Evolutionary conservation across 495 filamentous ascomycete species (phyloP).

Genomic region (Penicillium egyptiacum): DNA sequence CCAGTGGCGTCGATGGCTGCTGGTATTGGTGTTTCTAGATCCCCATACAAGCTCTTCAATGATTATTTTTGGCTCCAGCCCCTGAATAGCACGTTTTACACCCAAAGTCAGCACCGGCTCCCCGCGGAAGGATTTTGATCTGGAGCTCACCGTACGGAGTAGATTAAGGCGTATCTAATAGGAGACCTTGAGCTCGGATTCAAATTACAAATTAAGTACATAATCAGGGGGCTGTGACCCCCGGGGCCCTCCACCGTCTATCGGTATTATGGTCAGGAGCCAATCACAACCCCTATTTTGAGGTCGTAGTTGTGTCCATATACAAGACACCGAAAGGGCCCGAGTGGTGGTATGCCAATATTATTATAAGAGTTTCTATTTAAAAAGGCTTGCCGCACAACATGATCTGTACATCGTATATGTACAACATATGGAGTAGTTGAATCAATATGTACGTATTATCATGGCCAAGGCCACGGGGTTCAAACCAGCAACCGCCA

Average conservation of each 20-base stretch:
- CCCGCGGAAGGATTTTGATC: not conserved
- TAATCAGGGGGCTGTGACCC: not conserved
- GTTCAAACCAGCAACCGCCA: not conserved
- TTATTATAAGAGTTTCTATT: not conserved
- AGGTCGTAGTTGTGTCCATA: not conserved
- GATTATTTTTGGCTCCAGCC: conserved; percentile 6
- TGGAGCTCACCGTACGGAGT: not conserved
- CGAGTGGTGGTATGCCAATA: not conserved
- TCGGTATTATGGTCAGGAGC: not conserved
- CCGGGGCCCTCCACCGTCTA: not conserved
- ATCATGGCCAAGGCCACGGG: not conserved
- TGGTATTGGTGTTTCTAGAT: conserved; percentile 3
- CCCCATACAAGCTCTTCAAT: not conserved
- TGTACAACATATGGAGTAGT: not conserved
- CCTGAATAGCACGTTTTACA: conserved; percentile 1
- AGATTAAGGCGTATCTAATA: not conserved
- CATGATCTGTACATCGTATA: not conserved
- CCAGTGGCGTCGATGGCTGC: conserved; percentile 10
- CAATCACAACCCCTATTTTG: not conserved
- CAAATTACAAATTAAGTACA: not conserved
- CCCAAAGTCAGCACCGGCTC: not conserved
- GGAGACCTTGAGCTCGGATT: not conserved
- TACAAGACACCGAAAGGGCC: not conserved
- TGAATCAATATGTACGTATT: not conserved
- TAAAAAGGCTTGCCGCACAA: not conserved